Conservation (phyloP, 2,329 filamentous ascomycete species). For the Daldinia sp. region DNA sequence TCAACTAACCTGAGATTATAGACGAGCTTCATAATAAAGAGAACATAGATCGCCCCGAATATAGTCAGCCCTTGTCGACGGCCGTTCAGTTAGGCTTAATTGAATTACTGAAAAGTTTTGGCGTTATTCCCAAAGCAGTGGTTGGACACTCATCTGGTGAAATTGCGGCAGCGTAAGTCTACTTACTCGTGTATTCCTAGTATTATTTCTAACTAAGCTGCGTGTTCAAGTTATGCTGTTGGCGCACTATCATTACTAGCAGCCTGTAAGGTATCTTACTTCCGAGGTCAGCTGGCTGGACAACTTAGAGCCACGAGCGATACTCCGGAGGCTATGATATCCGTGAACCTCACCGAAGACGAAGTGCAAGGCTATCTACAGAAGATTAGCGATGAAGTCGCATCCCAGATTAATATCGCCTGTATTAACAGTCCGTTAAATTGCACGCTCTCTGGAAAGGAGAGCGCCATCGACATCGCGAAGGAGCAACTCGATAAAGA, state of each 20-base stretch:
- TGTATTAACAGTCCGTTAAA: constrained; percentile 53
- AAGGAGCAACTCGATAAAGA: constrained; percentile 44
- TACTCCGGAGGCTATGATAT: constrained; percentile 48
- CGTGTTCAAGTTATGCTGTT: constrained; percentile 39
- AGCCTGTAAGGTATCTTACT: constrained; percentile 53
- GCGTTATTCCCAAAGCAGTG: constrained; percentile 47
- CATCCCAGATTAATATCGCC: constrained; percentile 43
- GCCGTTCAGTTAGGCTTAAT: constrained; percentile 54
- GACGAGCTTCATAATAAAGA: constrained; percentile 41
- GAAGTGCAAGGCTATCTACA: constrained; percentile 45
- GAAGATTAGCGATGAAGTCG: constrained; percentile 34
- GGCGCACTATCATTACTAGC: constrained; percentile 46
- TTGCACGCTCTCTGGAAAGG: constrained; percentile 49
- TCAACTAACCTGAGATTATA: constrained; percentile 26
- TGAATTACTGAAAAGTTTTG: constrained; percentile 49
- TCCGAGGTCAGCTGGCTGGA: constrained; percentile 50
- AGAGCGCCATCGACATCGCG: constrained; percentile 44
- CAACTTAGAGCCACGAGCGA: constrained; percentile 39
- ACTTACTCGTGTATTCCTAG: neutral
- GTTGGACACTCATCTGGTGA: constrained; percentile 55
- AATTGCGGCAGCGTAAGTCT: constrained; percentile 54
- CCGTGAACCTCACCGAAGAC: constrained; percentile 47
- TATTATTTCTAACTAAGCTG: neutral
- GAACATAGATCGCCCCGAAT: constrained; percentile 47
- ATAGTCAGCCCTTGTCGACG: constrained; percentile 51